Evolutionary conservation across 345 rosid genomes (phyloP).

Genomic region (Pugionium cornutum): DNA sequence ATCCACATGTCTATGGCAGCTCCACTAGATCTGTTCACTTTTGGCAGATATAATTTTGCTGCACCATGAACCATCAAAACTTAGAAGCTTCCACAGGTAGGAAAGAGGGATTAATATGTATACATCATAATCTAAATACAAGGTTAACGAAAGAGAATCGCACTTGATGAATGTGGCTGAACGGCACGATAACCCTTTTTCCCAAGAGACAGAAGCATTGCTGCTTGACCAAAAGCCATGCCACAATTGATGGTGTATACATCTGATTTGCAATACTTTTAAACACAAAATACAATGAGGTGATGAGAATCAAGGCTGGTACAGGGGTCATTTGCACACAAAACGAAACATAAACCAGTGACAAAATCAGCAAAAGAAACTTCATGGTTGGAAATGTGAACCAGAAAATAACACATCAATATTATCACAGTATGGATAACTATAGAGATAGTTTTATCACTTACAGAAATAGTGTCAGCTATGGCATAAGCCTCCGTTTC

Average conservation of each 20-base stretch:
- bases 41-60: slow-evolving; percentile 81
- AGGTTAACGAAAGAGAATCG: slow-evolving; percentile 32
- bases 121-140: background rate
- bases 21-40: slow-evolving; percentile 58
- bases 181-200: slow-evolving; percentile 72
- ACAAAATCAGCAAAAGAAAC: slow-evolving; percentile 20
- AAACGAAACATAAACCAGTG: background rate
- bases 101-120: background rate
- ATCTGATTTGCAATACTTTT: slow-evolving; percentile 67
- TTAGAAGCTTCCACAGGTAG: slow-evolving; percentile 2
- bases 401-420: slow-evolving; percentile 3
- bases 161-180: slow-evolving; percentile 77
- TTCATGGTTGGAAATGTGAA: background rate
- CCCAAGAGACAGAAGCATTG: slow-evolving; percentile 87
- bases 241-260: slow-evolving; percentile 80
- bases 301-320: slow-evolving; percentile 14
- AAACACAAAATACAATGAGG: slow-evolving; percentile 27
- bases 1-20: too few relatives aligned
- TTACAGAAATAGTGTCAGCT: slow-evolving; percentile 78
- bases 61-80: slow-evolving; percentile 10
- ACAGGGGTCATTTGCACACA: background rate
- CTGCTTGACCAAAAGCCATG: slow-evolving; percentile 94
- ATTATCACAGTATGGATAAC: slow-evolving; percentile 1
- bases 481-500: slow-evolving; percentile 94
- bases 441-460: slow-evolving; percentile 27